Evolutionary conservation across 768 basidiomycete species (phyloP).

Genomic region (Butyriboletus loyo): DNA sequence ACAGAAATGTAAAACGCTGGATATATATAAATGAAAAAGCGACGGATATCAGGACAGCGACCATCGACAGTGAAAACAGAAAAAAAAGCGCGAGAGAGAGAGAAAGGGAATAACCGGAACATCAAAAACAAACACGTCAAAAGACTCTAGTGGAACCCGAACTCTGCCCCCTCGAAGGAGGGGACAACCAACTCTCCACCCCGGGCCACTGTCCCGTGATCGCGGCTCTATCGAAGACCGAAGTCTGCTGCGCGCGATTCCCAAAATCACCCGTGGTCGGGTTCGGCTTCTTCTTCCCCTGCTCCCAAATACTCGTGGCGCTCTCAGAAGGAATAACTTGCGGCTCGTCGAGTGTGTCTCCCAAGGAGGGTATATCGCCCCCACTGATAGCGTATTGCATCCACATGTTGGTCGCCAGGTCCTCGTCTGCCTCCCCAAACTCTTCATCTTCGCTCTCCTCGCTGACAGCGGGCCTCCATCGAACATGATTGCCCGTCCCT

Average conservation of each 20-base stretch:
- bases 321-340: slow-evolving; percentile 1
- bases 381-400: slow-evolving; percentile 32
- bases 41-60: slow-evolving; percentile 10
- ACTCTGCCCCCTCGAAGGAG: slow-evolving; percentile 29
- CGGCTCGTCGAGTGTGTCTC: slow-evolving; percentile 1
- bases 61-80: neutral
- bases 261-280: slow-evolving; percentile 14
- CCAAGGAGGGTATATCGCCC: slow-evolving; percentile 16
- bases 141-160: slow-evolving; percentile 31
- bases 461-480: slow-evolving; percentile 23
- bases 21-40: slow-evolving; percentile 6
- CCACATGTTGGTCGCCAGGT: slow-evolving; percentile 24
- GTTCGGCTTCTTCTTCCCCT: slow-evolving; percentile 21
- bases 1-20: slow-evolving; percentile 19
- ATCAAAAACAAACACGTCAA: slow-evolving; percentile 14
- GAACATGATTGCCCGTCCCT: slow-evolving; percentile 17
- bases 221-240: slow-evolving; percentile 28
- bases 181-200: slow-evolving; percentile 34
- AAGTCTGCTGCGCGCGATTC: slow-evolving; percentile 24
- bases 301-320: slow-evolving; percentile 20
- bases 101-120: neutral
- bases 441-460: slow-evolving; percentile 26
- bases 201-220: slow-evolving; percentile 32
- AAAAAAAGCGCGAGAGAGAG: neutral
- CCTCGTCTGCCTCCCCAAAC: slow-evolving; percentile 12